Base-by-base conservation (phyloP, 306 rosid species). In the Parietaria judaica region DNA sequence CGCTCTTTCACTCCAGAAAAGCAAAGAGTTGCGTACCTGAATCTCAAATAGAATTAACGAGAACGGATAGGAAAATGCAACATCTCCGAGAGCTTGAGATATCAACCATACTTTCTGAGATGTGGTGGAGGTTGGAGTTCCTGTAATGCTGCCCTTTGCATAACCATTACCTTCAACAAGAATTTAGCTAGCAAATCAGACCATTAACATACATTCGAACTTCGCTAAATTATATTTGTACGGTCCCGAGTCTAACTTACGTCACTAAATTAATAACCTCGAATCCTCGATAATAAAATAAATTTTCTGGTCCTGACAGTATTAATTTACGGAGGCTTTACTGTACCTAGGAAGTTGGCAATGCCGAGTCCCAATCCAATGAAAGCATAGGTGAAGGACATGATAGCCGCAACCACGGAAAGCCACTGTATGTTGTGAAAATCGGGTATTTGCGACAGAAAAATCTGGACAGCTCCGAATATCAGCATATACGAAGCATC, bases 21-120 rank as follows among this genome's bases (percentile, higher is more conserved):
- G 36, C 14, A 8, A 48, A 54, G 4, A 7, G 10, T 53, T 10
- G 31, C 45, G 34, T 71, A 87, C 95, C 84, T n/a, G 53, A 45
- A 84, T 87, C 72, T 87, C 89, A 31, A 84, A 78, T 56, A 87
- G 83, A 59, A 84, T 70, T 36, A 72, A 36, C 0, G 92, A 49
- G 82, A 70, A 87, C 14, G 95, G 95, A 82, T 80, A 87, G 63
- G 95, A 81, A 66, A 82, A 87, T 31, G 85, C 84, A 63, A 87
- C 65, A 67, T 87, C 95, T 58, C 86, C 89, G 11, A 87, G 71
- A 48, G 87, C 91, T 78, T 87, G 86, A 59, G 83, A 80, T 14
- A 70, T 54, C 69, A 78, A 66, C 89, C 84, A 84, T 59, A 80
- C 37, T 56, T 87, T 87, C n/a, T 78, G 61, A 3, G 65, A 74